Conservation (phyloP, 306 rosid species). For the Gastrolobium villosum region DNA sequence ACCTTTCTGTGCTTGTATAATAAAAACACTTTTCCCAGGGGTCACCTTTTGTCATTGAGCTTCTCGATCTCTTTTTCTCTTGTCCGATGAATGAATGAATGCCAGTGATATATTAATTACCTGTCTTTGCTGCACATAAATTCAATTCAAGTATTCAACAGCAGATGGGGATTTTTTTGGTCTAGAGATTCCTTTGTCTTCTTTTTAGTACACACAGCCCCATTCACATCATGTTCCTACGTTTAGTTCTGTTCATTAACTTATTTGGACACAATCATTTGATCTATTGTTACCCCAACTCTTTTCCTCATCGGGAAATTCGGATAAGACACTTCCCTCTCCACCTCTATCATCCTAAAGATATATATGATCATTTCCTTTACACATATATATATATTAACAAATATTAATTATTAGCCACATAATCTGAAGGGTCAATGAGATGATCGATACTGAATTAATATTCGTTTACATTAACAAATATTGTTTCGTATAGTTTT, state of each 20-base stretch:
- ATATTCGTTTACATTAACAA: too few species aligned
- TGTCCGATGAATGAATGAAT: conserved; percentile 57
- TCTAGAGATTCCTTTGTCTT: conserved; percentile 53
- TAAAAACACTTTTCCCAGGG: conserved; percentile 54
- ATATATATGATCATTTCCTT: conserved; percentile 19
- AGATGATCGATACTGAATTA: neutral
- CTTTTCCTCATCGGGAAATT: conserved; percentile 58
- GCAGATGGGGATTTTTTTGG: conserved; percentile 31
- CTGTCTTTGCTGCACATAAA: conserved; percentile 12
- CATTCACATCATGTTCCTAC: conserved; percentile 48
- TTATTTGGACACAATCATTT: conserved; percentile 70
- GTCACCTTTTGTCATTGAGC: conserved; percentile 48
- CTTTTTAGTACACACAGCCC: conserved; percentile 32
- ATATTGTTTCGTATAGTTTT: too few species aligned
- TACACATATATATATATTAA: neutral
- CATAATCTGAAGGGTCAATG: conserved; percentile 44
- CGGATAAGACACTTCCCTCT: conserved; percentile 45
- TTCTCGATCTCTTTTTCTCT: conserved; percentile 39
- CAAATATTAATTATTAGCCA: conserved; percentile 21
- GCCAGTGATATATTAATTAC: neutral
- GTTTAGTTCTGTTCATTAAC: conserved; percentile 67
- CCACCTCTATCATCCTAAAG: neutral
- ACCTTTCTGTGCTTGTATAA: conserved; percentile 73
- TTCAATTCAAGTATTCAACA: conserved; percentile 42
- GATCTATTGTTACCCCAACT: conserved; percentile 47